Evolutionary conservation across 148 eudicot species (phyloP).

Genomic region (Nepenthes mirabilis): DNA sequence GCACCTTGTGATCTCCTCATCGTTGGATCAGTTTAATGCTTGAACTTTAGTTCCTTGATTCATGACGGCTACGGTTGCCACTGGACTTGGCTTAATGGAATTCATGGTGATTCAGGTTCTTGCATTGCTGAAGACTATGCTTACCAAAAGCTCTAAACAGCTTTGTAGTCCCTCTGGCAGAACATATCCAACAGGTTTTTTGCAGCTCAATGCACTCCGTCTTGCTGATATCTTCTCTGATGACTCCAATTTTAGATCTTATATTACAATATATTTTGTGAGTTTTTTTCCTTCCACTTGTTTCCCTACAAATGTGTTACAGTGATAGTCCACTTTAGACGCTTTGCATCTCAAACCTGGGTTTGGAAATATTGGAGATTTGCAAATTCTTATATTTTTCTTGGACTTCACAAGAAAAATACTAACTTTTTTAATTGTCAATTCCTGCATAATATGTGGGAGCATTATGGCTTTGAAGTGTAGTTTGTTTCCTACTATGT

Average conservation of each 20-base stretch:
- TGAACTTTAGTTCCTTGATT: background rate
- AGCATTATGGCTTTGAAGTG: background rate
- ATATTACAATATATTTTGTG: conserved; percentile 58
- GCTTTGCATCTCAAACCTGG: too few species aligned
- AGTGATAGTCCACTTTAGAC: background rate
- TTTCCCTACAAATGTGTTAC: conserved; percentile 4
- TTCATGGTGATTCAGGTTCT: conserved; percentile 46
- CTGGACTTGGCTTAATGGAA: conserved; percentile 2
- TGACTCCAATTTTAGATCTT: conserved; percentile 92
- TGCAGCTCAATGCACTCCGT: conserved; percentile 91
- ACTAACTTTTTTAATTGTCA: too few species aligned
- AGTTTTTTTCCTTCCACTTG: conserved; percentile 21
- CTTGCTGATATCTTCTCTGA: conserved; percentile 86
- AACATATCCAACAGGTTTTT: conserved; percentile 54
- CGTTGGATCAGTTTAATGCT: background rate
- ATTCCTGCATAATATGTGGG: too few species aligned
- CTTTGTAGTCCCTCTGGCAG: conserved; percentile 22
- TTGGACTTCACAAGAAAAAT: background rate
- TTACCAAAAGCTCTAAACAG: conserved; percentile 27
- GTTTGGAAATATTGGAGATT: too few species aligned
- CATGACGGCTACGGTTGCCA: too few species aligned
- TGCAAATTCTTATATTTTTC: conserved; percentile 3
- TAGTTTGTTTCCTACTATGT: background rate
- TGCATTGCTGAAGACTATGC: conserved; percentile 56
- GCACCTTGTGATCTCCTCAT: too few species aligned